Evolutionary conservation across 768 basidiomycete genomes (phyloP), one percentile per base, ranked within the genome.

Genomic region (Candolleomyces eurysporus): DNA sequence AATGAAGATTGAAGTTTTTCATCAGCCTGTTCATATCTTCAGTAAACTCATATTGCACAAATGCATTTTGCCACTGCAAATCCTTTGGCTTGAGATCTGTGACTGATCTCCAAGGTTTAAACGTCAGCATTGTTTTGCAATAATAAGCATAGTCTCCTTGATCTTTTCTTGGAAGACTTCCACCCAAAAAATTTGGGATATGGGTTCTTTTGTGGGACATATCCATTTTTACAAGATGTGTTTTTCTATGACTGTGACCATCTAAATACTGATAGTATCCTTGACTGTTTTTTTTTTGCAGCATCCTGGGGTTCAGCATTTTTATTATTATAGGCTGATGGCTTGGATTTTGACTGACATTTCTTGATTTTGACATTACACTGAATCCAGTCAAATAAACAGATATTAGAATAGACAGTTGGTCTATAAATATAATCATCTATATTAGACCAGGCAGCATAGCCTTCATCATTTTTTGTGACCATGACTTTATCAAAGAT

Each of bases 381-480:
- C 11, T 66, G 62, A 3, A 67, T 56, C 71, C 71, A 76, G 4
- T 75, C 68, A 66, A 75, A 73, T 6, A 75, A 31, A 13, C 30
- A 57, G 36, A 73, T 39, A 21, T 62, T 5, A 14, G 63, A 52
- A 54, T 69, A 66, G 13, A 48, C 58, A 2, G 31, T 16, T 3
- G 71, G 63, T 9, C 73, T 13, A 57, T 69, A 72, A 2, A 69
- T 71, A 59, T 79, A 78, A 58, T 79, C 75, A 64, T 72, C 63
- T 0, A 75, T 64, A 48, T 61, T 61, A 9, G 73, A 73, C 16
- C 70, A 56, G 0, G 71, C 57, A 11, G 70, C 57, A 2, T 59
- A 22, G 0, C 63, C 68, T 21, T 68, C 56, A 5, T 59, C 46
- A 31, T 59, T 63, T n/a, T 65, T 58, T 0, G 75, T 19, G 3